Evolutionary conservation across 2,329 filamentous ascomycete genomes (phyloP), one percentile per base, ranked within the genome.

Genomic region (Alternaria consortialis): DNA sequence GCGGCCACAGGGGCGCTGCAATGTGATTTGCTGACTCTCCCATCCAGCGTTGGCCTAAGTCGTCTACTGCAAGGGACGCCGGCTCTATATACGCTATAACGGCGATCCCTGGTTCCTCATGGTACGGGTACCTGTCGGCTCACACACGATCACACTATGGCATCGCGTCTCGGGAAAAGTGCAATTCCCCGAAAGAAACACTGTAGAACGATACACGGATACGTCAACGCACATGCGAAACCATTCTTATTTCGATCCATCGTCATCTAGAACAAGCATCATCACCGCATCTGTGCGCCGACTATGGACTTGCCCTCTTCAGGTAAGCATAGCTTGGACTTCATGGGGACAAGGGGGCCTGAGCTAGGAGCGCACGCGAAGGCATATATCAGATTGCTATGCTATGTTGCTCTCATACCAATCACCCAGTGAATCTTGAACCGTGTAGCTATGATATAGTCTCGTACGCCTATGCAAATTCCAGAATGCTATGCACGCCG

Each of bases 1-100:
- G 25, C 63, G 55, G 53, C 55, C 42, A 39, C n/a, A 23, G 31
- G 7, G 25, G 60, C 56, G 44, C 13, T 31, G 11, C n/a, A 13
- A 27, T 53, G 27, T 66, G 51, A 64, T 66, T 64, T 43, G 58
- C 34, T 20, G 20, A 15, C 52, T 36, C 48, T 54, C 51, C 39
- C 12, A 40, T 20, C 58, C 40, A 56, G 37, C 34, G 32, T 52
- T 34, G 43, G 50, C 53, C 39, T 42, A 48, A 64, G 59, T 58
- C 58, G 39, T 44, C 27, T 53, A 44, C 61, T 65, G 66, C 64
- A 66, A 68, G 65, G 65, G 57, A 58, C 58, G 44, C 52, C 27
- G 51, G 44, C 48, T 58, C 44, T 44, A 32, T 46, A 31, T 52
- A 46, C 54, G 57, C 53, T 34, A 57, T 32, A 34, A 37, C 54